Evolutionary conservation across 148 eudicot species (phyloP).

Genomic region (Fagopyrum homotropicum): DNA sequence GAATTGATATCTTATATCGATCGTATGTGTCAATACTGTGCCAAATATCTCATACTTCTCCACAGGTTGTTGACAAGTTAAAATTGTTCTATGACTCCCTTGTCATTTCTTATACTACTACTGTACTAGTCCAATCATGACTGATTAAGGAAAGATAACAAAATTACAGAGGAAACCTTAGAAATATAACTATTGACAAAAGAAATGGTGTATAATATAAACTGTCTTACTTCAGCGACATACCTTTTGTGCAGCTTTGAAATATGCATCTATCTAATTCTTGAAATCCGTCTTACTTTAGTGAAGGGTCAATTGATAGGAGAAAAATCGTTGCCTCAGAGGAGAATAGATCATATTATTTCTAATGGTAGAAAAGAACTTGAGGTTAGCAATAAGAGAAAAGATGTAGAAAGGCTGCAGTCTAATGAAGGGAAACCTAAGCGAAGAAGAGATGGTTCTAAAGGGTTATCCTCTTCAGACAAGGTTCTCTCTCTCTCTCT

Average conservation of each 20-base stretch:
- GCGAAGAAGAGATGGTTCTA: conserved; percentile 29
- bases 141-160: neutral
- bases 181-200: neutral
- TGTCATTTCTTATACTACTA: neutral
- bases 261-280: neutral
- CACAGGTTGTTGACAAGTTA: neutral
- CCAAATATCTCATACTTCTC: neutral
- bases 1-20: neutral
- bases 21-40: neutral
- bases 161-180: neutral
- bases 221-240: neutral
- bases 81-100: neutral
- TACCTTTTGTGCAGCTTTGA: neutral
- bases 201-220: neutral
- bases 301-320: conserved; percentile 24
- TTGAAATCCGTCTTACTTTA: conserved; percentile 12
- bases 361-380: conserved; percentile 22
- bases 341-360: conserved; percentile 22
- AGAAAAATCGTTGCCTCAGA: conserved; percentile 28
- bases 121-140: neutral
- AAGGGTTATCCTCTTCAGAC: conserved; percentile 25
- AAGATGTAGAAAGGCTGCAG: conserved; percentile 13
- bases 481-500: conserved; percentile 33
- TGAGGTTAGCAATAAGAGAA: conserved; percentile 32
- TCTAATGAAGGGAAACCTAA: conserved; percentile 35